Percentiles rank a stretch among this genome's conserved stretches.
Evolutionary conservation across 2,329 filamentous ascomycete genomes (phyloP).

Genomic region (Chaetomiaceae sp.): DNA sequence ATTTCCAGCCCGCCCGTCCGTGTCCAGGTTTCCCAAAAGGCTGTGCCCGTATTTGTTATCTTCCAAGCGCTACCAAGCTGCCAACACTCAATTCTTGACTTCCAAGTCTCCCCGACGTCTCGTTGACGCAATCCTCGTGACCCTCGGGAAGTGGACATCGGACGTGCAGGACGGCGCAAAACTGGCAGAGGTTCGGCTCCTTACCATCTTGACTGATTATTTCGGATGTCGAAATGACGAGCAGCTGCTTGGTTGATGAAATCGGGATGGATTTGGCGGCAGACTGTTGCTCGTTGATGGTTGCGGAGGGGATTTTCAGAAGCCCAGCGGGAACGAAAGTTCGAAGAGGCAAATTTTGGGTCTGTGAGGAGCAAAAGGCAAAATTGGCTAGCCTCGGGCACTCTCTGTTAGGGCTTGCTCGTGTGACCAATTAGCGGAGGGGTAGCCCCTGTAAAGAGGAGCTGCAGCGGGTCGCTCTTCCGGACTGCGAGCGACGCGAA

Average conservation of each 20-base stretch:
- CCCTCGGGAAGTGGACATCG: conserved; percentile 7
- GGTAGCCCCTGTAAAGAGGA: neutral
- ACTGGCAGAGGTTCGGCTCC: conserved; percentile 28
- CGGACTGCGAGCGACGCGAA: neutral
- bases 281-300: conserved; percentile 49
- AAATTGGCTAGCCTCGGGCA: conserved; percentile 33
- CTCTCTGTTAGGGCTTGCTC: conserved; percentile 25
- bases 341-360: conserved; percentile 29
- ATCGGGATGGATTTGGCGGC: conserved; percentile 42
- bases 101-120: neutral
- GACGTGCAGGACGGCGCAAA: conserved; percentile 14
- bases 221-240: conserved; percentile 38
- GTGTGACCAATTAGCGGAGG: conserved; percentile 18
- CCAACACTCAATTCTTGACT: conserved; percentile 4
- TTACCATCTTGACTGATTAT: conserved; percentile 65
- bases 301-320: conserved; percentile 33
- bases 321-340: conserved; percentile 42
- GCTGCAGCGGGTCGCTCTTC: conserved; percentile 10
- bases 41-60: neutral
- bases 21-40: neutral
- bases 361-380: conserved; percentile 27
- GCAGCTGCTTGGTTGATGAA: conserved; percentile 44
- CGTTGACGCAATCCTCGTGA: conserved; percentile 8
- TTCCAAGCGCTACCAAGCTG: neutral
- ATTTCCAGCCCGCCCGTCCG: conserved; percentile 5